A percentile compares a stretch with the other conserved stretches of the same genome.
Evolutionary conservation across 805 yeast genomes (phyloP).

Genomic region (Barnettozyma siamensis): DNA sequence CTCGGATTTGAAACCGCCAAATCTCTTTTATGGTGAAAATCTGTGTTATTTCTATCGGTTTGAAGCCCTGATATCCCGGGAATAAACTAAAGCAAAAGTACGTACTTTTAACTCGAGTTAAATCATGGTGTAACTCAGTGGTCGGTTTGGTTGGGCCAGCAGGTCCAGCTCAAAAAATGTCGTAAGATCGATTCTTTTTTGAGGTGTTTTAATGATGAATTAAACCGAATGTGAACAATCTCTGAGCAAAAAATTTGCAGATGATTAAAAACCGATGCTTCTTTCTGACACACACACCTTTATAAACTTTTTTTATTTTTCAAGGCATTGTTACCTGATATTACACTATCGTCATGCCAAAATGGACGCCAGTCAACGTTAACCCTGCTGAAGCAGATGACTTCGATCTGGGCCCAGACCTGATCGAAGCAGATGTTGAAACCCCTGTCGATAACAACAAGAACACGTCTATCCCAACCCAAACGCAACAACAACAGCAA

Average conservation of each 20-base stretch:
- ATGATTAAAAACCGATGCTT: conserved; percentile 28
- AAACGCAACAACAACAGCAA: neutral
- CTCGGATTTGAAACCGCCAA: too few species aligned
- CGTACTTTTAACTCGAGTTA: neutral
- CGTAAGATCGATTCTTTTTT: conserved; percentile 15
- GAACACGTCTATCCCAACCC: conserved; percentile 1
- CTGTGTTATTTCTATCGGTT: too few species aligned
- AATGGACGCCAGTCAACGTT: conserved; percentile 26
- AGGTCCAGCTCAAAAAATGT: conserved; percentile 9
- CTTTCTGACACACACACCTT: conserved; percentile 22
- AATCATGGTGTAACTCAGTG: conserved; percentile 7
- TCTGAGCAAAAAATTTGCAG: conserved; percentile 23
- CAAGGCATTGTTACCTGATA: too few species aligned
- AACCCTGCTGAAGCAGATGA: conserved; percentile 25
- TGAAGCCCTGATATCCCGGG: too few species aligned
- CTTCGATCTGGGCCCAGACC: conserved; percentile 25
- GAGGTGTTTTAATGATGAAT: conserved; percentile 22
- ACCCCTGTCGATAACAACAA: conserved; percentile 5
- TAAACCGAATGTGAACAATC: conserved; percentile 27
- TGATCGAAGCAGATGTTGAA: conserved; percentile 23
- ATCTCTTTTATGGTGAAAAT: too few species aligned
- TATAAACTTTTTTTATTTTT: conserved; percentile 4
- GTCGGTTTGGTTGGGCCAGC: conserved; percentile 14
- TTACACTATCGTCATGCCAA: neutral
- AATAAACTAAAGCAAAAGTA: too few species aligned